Evolutionary conservation across 2,329 filamentous ascomycete species (phyloP), one percentile per base, ranked within the genome.

Genomic region (Fusarium annulatum): DNA sequence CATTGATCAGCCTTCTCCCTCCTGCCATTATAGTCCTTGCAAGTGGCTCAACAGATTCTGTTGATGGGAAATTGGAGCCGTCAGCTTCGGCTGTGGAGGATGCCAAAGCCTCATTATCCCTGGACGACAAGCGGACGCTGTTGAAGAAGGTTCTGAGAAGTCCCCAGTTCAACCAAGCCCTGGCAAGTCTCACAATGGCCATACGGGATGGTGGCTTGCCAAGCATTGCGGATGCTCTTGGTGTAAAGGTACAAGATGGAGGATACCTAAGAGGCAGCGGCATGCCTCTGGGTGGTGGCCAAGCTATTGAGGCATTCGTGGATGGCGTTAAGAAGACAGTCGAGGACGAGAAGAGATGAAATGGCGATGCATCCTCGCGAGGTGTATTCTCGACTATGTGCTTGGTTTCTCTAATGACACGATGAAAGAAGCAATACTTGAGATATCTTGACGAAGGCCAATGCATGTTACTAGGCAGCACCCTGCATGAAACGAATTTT

Each of bases 251-350:
- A 26, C 89, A 92, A 79, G 94, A 97, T 80, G 93, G 93, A n/a
- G 96, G 96, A 7, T 93, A 93, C 72, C 88, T 97, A 78, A 88
- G 88, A 70, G 91, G 93, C 62, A 92, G 94, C 10, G 92, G 90
- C 57, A 91, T 98, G 85, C 95, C 96, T 5, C 83, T 98, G 51
- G 96, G 95, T 48, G 95, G 95, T 59, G 94, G 93, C 10, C 92
- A 96, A 77, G 96, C 96, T 18, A 91, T 99, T 4, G 92, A 97
- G 84, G 94, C 93, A 7, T 99, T 99, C 82, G 88, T 99, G 28
- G 90, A 97, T 63, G 96, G 96, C 7, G 91, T 98, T 53, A 96
- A 93, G 87, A 92, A 90, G 84, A 91, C 90, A 10, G 92, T 95
- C 2, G 88, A 93, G 83, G 88, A 92, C 65, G 83, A 87, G 78